These are phyloP conservation scores for Vitis amurensis DNA, from an alignment of 164 flowering plant species.

Conservation along the genomic window DNA sequence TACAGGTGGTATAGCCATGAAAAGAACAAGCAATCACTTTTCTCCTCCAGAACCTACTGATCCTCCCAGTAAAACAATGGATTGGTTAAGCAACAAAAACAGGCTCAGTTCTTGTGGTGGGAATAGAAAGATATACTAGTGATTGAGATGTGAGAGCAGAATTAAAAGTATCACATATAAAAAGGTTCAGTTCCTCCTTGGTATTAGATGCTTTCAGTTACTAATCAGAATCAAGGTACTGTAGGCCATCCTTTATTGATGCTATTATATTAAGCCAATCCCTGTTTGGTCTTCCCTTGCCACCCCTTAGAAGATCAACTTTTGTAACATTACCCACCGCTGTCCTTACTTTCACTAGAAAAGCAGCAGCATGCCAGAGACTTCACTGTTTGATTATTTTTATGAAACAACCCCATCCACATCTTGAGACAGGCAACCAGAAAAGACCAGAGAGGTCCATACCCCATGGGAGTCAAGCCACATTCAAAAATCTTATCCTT, in stretches of 20 bases:
- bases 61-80: background rate
- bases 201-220: no score
- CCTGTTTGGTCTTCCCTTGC: no score
- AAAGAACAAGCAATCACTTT: conserved; percentile 20
- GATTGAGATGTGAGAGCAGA: background rate
- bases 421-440: background rate
- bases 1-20: conserved; percentile 12
- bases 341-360: background rate
- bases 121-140: background rate
- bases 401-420: background rate
- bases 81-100: background rate
- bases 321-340: no score
- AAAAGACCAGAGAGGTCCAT: background rate
- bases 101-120: background rate
- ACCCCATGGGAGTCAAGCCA: background rate
- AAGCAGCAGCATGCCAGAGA: background rate
- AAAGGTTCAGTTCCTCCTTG: no score
- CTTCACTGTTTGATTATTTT: background rate
- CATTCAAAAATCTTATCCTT: background rate
- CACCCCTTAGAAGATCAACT: no score
- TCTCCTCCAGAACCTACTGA: conserved; percentile 6
- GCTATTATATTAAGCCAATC: no score
- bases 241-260: no score
- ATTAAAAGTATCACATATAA: no score
- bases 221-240: no score